Evolutionary conservation across 2,329 filamentous ascomycete genomes (phyloP), one percentile per base, ranked within the genome.

Genomic region (Calonectria crousiana): DNA sequence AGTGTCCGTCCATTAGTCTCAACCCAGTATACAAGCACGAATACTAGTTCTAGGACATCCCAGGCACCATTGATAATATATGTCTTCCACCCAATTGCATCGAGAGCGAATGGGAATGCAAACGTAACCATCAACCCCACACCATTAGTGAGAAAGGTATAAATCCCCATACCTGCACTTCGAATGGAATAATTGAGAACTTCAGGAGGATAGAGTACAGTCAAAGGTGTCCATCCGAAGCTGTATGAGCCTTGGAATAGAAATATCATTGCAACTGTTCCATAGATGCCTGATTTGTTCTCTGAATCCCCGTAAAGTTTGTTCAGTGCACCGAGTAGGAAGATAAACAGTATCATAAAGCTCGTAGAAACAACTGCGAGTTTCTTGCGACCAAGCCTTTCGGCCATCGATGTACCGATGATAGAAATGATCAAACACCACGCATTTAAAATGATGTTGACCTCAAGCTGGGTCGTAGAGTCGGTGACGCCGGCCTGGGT

Each of bases 381-480:
- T 1, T 83, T 81, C 72, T 87, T 88, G 13, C 88, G 85, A 10
- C 88, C 88, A 82, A 86, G 85, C 30, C 66, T 79, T 20, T 86
- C 84, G 0, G 83, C 81, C 9, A 88, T 80, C 6, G 85, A 84
- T 1, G 88, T 89, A 0, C 88, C 88, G 2, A 80, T 49, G 0
- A 89, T 77, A 36, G 84, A 80, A 69, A 84, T 86, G 8, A 81
- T 78, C 0, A 90, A 81, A 69, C 87, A 90, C 84, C 85, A 90
- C 3, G 84, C 86, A 71, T 89, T 89, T n/a, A 90, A 81, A 1
- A 89, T 85, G 41, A 90, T 85, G 52, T 90, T 90, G 49, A 84
- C 84, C 73, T 87, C 82, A 4, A 89, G 82, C 72, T 90, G 88
- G 3, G 84, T 82, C 8, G 82, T 83, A 0, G 82, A 77, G 73